phyloP scores from a whole-genome alignment of 768 basidiomycete species.

The Suillus subaureus region DNA sequence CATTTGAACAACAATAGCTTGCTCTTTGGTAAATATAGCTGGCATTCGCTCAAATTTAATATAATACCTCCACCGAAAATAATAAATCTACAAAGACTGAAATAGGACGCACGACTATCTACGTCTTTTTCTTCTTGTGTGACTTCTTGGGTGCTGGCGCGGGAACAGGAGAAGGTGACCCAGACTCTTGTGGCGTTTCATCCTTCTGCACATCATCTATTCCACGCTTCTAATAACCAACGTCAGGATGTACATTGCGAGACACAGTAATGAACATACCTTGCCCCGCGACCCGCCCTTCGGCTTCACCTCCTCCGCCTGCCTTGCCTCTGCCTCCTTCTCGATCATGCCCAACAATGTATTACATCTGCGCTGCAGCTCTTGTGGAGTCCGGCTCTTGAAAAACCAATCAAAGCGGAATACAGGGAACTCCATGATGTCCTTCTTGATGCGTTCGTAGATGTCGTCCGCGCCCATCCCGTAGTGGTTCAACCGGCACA shows the following conservation, averaged over 20 bases:
- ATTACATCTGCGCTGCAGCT: conserved; percentile 84
- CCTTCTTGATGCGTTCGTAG: conserved; percentile 94
- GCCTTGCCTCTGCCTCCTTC: conserved; percentile 77
- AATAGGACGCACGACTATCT: conserved; percentile 10
- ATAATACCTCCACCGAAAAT: neutral
- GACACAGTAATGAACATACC: conserved; percentile 39
- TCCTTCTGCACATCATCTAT: conserved; percentile 65
- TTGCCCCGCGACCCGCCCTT: conserved; percentile 64
- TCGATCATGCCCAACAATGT: conserved; percentile 89
- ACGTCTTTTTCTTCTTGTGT: conserved; percentile 72
- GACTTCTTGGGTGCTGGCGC: conserved; percentile 56
- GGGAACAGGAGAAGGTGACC: conserved; percentile 60
- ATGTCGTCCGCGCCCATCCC: conserved; percentile 88
- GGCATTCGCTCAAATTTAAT: neutral
- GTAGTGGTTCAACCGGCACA: conserved; percentile 88
- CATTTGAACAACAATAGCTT: no score
- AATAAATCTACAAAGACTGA: neutral
- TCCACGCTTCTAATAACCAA: conserved; percentile 58
- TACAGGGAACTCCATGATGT: conserved; percentile 94
- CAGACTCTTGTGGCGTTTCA: conserved; percentile 51
- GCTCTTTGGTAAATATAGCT: neutral
- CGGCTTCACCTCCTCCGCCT: conserved; percentile 66
- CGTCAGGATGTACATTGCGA: conserved; percentile 3
- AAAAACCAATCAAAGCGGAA: conserved; percentile 99
- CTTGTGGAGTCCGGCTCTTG: conserved; percentile 89